Conservation (phyloP, 225 moss, liverwort and hornwort species). For the Sphagnum contortum region DNA sequence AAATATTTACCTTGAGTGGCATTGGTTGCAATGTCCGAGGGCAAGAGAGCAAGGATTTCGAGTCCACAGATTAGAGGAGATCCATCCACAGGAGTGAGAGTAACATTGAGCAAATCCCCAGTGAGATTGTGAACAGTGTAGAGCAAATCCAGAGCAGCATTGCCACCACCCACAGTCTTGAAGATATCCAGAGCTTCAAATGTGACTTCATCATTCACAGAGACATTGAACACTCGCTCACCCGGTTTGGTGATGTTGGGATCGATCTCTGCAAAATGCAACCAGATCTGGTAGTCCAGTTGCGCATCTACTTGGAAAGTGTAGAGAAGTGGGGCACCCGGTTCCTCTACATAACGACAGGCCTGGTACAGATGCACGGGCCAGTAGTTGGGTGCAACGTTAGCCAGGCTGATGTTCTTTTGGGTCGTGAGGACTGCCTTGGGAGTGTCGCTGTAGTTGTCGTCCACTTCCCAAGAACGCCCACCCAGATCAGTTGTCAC, state of each 20-base stretch:
- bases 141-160: constrained; percentile 53
- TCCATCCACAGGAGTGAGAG: constrained; percentile 23
- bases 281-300: constrained; percentile 86
- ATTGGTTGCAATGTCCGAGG: constrained; percentile 59
- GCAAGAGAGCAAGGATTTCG: constrained; percentile 70
- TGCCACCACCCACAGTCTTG: constrained; percentile 32
- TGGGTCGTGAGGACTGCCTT: constrained; percentile 31
- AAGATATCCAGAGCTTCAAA: constrained; percentile 55
- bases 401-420: constrained; percentile 23
- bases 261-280: constrained; percentile 92
- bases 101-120: constrained; percentile 34
- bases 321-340: constrained; percentile 35
- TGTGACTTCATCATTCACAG: constrained; percentile 32
- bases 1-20: constrained; percentile 53
- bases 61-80: constrained; percentile 60
- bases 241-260: constrained; percentile 40
- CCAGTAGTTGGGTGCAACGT: constrained; percentile 62
- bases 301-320: constrained; percentile 57
- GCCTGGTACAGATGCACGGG: constrained; percentile 62
- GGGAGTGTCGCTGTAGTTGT: constrained; percentile 23
- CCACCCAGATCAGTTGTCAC: constrained; percentile 63
- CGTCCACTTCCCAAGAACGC: constrained; percentile 73
- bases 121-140: constrained; percentile 68
- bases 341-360: constrained; percentile 38
- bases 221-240: constrained; percentile 65